Evolutionary conservation across 2,329 filamentous ascomycete genomes (phyloP).

Genomic region (Exophiala phaeomuriformis): DNA sequence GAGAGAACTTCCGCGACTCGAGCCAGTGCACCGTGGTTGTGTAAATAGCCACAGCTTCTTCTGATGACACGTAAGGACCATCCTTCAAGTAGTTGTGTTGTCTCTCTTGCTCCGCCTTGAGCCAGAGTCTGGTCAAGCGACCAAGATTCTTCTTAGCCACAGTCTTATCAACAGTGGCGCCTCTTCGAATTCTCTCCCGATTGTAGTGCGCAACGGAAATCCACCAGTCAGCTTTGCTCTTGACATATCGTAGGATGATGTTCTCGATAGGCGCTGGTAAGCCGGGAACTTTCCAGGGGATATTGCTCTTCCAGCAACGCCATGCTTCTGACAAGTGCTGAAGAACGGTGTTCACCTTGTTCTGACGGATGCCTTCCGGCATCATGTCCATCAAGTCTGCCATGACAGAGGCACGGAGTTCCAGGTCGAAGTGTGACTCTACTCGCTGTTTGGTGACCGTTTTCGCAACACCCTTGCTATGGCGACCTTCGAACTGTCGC

Average conservation of each 20-base stretch:
- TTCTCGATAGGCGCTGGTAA: constrained; percentile 96
- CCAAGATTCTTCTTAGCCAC: constrained; percentile 99
- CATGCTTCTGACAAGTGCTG: constrained; percentile 97
- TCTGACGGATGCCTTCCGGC: constrained; percentile 99
- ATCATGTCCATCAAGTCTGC: constrained; percentile 99
- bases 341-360: constrained; percentile 95
- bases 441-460: constrained; percentile 99
- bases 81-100: constrained; percentile 99
- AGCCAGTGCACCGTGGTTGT: constrained; percentile 98
- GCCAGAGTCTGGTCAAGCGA: constrained; percentile 86
- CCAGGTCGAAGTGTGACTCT: constrained; percentile 95
- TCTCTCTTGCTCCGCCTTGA: constrained; percentile 95
- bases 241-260: constrained; percentile 96
- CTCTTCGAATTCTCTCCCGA: constrained; percentile 88
- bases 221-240: constrained; percentile 99
- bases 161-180: constrained; percentile 96
- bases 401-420: constrained; percentile 96
- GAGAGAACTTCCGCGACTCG: constrained; percentile 95
- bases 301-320: constrained; percentile 99
- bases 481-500: constrained; percentile 93
- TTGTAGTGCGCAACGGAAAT: constrained; percentile 99
- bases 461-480: constrained; percentile 98
- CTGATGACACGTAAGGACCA: constrained; percentile 93
- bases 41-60: constrained; percentile 97
- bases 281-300: constrained; percentile 98